Base-by-base conservation (phyloP, 768 basidiomycete species). In the Cytidiella melzeri region DNA sequence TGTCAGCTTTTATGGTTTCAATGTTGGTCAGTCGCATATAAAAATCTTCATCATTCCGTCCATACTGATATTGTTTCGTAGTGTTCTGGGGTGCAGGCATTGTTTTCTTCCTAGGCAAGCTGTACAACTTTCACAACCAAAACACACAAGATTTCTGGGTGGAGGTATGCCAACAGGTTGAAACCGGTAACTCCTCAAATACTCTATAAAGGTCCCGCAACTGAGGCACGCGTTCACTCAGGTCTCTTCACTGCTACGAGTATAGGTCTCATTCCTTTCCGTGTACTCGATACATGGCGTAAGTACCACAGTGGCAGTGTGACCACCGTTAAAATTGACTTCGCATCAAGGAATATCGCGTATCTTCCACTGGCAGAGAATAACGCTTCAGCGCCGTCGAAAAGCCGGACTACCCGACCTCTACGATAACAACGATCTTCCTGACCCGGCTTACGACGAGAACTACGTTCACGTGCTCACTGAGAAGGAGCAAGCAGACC, bases 41-140 rank as follows among this genome's bases (percentile, higher is more conserved):
- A n/a, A n/a, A n/a, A n/a, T n/a, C n/a, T 53, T 21, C 37, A 9
- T n/a, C 12, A 10, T 19, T 25, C 34, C 9, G 19, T 18, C 9
- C 4, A 9, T 24, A 19, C 36, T 41, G 23, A 51, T 24, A 7
- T 12, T 28, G 21, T 41, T 39, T 30, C 41, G 38, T 58, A 79
- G 90, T 84, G 0, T 92, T 93, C 58, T 93, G 89, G 90, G 90
- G 91, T 13, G 79, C 87, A 19, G 90, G 83, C 3, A 82, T 93
- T 53, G 85, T 91, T 12, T 65, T 91, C 45, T 83, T 91, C 65
- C 66, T 88, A 3, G 68, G 65, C 20, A 80, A 77, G 60, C 72
- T 80, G 40, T 90, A 92, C 63, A 80, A 87, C 58, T 66, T 87
- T 3, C 80, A 86, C 57, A 83, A 87, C 56, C 64, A 70, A 7